Base-by-base conservation (phyloP, 371 early-diverging fungal species). In the Mucor racemosus region DNA sequence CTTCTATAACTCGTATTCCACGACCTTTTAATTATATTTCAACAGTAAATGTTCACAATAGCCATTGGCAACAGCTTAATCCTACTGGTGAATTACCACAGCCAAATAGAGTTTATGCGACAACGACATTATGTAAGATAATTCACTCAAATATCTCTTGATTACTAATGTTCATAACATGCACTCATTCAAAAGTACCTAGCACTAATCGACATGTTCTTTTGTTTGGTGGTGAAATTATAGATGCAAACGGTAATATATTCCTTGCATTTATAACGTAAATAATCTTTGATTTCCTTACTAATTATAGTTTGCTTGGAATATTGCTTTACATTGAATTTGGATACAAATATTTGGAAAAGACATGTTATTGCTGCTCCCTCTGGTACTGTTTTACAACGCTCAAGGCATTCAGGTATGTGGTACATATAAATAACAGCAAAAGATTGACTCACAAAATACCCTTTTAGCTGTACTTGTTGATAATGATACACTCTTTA, bases 201-300 rank as follows among this genome's bases (percentile, higher is more conserved):
- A 53, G 14, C 8, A 62, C 62, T 7, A 50, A 53, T 7, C 50
- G 26, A 26, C 38, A 62, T 53, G 40, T 62, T 38, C 14, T 62
- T 7, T 34, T 62, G 9, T 62, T 35, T 62, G 62, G 62, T 21
- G 62, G 62, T 39, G 62, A 62, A 36, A 14, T 31, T 10, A 3
- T n/a, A 11, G 40, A 44, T 48, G 46, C n/a, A 56, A 38, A 36
- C 15, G 61, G 61, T 59, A 38, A 46, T 46, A 13, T 42, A n/a
- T 42, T 15, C 15, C 5, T 0, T 42, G 5, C 0, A 4, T 26
- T 26, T 26, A 26, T 26, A 26, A 26, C 3, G 26, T 26, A 26
- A 26, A 3, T 26, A 26, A 26, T 26, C 26, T 26, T 26, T 26
- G 26, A 26, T 26, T 26, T 26, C 3, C 26, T 26, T 26, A 26